These are phyloP conservation scores for Karstenula rhodostoma DNA, from an alignment of 2,329 filamentous ascomycete genomes.

Conservation along the genomic window DNA sequence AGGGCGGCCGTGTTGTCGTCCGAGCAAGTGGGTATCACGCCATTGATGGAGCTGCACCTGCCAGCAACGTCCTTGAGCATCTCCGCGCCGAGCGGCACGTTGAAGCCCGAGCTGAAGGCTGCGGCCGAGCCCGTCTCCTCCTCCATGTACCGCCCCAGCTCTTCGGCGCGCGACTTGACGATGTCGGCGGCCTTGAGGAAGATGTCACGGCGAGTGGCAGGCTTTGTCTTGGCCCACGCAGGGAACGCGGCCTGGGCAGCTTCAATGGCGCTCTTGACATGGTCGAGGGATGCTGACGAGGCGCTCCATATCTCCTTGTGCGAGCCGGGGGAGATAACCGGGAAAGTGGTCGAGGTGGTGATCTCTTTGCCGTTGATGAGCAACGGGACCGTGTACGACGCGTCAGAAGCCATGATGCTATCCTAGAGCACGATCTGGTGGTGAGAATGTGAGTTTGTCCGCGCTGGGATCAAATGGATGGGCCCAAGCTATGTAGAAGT, in stretches of 20 bases:
- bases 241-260: conserved; percentile 74
- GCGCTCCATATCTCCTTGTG: conserved; percentile 63
- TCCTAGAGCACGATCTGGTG: too few species aligned
- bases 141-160: conserved; percentile 68
- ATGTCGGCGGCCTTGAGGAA: conserved; percentile 74
- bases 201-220: conserved; percentile 70
- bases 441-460: not conserved
- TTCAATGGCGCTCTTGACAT: conserved; percentile 64
- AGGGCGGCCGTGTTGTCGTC: conserved; percentile 66
- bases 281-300: conserved; percentile 63
- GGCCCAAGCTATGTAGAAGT: not conserved
- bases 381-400: conserved; percentile 53
- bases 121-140: conserved; percentile 64
- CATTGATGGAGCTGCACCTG: conserved; percentile 57
- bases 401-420: conserved; percentile 24
- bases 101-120: conserved; percentile 49
- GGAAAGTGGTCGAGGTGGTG: conserved; percentile 58
- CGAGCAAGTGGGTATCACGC: conserved; percentile 57
- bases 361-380: conserved; percentile 60
- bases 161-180: conserved; percentile 65
- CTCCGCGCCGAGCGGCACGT: conserved; percentile 51
- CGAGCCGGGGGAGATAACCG: conserved; percentile 65
- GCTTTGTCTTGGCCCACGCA: conserved; percentile 71
- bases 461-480: not conserved
- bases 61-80: conserved; percentile 63